A percentile compares a stretch with the other conserved stretches of the same genome.
Evolutionary conservation across 148 eudicot species (phyloP).

Genomic region (Polygonum aviculare): DNA sequence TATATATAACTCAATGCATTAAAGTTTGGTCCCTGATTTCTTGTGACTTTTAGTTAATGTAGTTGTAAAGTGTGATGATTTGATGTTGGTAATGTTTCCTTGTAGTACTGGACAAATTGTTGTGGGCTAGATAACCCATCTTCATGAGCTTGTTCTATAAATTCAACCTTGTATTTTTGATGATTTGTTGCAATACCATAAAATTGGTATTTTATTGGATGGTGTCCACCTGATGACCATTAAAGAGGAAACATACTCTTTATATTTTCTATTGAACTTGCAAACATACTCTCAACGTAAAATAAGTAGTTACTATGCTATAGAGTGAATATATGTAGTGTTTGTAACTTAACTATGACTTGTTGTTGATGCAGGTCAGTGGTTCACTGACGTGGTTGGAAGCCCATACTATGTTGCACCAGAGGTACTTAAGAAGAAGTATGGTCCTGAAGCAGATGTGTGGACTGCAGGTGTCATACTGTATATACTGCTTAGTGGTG

Average conservation of each 20-base stretch:
- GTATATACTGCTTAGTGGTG: slow-evolving; percentile 62
- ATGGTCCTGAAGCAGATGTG: slow-evolving; percentile 31
- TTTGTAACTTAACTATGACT: neutral
- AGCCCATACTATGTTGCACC: slow-evolving; percentile 16
- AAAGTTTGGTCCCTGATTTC: neutral
- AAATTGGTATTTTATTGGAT: neutral
- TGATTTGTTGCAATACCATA: neutral
- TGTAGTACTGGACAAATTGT: neutral
- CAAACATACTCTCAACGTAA: neutral
- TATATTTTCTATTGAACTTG: too few relatives aligned
- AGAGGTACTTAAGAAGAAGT: slow-evolving; percentile 31
- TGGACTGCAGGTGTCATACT: slow-evolving; percentile 71
- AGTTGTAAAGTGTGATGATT: neutral
- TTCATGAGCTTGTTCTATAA: neutral
- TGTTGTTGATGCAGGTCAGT: slow-evolving; percentile 5
- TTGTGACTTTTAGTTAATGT: neutral
- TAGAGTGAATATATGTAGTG: neutral
- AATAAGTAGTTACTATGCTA: neutral
- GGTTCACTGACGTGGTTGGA: slow-evolving; percentile 12
- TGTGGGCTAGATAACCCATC: neutral
- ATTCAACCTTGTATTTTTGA: neutral
- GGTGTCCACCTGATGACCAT: neutral
- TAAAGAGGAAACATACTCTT: neutral
- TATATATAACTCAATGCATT: neutral
- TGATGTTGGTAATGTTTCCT: neutral